Evolutionary conservation across 2,329 filamentous ascomycete genomes (phyloP), one percentile per base, ranked within the genome.

Genomic region (Apiospora sp.): DNA sequence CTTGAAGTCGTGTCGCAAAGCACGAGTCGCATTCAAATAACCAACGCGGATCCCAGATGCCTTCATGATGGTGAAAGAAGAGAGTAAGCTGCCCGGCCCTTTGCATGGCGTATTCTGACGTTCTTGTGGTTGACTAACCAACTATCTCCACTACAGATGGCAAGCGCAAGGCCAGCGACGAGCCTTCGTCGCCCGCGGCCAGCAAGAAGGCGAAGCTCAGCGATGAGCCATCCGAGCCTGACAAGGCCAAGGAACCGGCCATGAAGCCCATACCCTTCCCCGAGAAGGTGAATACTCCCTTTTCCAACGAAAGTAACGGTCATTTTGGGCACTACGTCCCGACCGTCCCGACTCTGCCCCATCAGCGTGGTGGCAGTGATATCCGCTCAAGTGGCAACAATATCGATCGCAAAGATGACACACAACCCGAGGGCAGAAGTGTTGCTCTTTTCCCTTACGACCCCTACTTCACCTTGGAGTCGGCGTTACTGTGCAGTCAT

Each of bases 191-290:
- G 70, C 87, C 89, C 27, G 87, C 87, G 68, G 88, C 90, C 69
- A 82, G 87, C 24, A 95, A 95, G 83, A 89, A 92, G 77, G 80
- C 90, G 54, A 93, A 93, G 82, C 86, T 87, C 72, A 81, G 82
- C 72, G 74, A 75, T 67, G 84, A 89, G 76, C 48, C 72, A 13
- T 64, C 61, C 58, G 27, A 81, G 83, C 27, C 46, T 0, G 27
- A 51, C 68, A 70, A 70, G 10, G 84, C 87, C 22, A 89, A 89
- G 78, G 88, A 88, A 73, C 81, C 84, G 7, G 82, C 82, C 8
- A 87, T 88, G 76, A 91, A 91, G 76, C 89, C 91, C 24, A 94
- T 97, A 48, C 94, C 93, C 1, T 98, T 96, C 78, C 95, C 95
- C 1, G 95, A 98, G 83, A 98, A 97, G 87, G 92, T 93, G 80